Evolutionary conservation across 1,139 yeast genomes (phyloP), one percentile per base, ranked within the genome.

Genomic region (Geotrichum restrictum): DNA sequence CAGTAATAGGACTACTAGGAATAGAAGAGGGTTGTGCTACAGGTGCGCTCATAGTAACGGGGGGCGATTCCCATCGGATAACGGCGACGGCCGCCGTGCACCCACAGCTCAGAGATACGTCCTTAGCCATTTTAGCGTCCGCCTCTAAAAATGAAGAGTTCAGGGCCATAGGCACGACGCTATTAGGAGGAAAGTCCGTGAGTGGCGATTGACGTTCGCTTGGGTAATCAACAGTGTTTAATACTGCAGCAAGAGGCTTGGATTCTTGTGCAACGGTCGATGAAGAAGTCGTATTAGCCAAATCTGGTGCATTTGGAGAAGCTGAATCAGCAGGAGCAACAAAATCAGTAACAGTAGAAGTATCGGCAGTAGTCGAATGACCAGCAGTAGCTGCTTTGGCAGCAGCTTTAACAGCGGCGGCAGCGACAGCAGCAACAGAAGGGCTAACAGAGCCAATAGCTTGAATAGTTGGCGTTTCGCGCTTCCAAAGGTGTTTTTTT

Each of bases 71-170:
- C 96, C 96, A 89, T 54, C 95, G 74, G 54, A 89, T 69, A 0
- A 93, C 82, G 1, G 97, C 96, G 22, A 91, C 97, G 0, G 95
- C 97, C 0, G 97, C 98, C 0, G 99, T 94, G 61, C 95, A 83
- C 0, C 98, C 98, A 54, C 94, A 52, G 80, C 80, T 16, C 85
- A 93, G 57, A 71, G 76, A 50, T 44, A 75, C 61, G 46, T 69
- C 66, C 52, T 79, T 74, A 46, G 77, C 79, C 52, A 93, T 83
- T 60, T 80, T 73, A 40, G 76, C 74, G 68, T 91, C 98, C 3
- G 95, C 94, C 54, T 80, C 79, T 27, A 79, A 71, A 68, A 93
- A 94, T 16, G 77, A 64, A 14, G 63, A 57, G 51, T 68, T 67
- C 39, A 74, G 59, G 2, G 73, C 68, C 52, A 64, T 66, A 8